phyloP scores from a whole-genome alignment of 176 grass and related monocot genomes.

The Phyllostachys edulis region DNA sequence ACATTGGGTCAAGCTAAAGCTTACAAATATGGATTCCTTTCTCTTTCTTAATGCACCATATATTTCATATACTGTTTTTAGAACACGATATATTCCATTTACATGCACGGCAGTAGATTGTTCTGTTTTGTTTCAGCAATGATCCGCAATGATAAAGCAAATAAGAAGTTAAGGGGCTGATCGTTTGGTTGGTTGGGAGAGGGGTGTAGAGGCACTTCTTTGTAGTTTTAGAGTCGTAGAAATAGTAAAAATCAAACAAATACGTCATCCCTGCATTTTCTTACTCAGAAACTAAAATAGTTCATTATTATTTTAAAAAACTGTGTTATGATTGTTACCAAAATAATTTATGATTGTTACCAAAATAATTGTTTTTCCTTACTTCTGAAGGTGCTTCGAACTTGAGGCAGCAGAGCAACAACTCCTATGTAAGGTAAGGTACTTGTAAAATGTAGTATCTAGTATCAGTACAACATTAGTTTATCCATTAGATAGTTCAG shows the following conservation, averaged over 20 bases:
- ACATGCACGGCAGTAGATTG: not conserved
- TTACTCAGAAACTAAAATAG: not conserved
- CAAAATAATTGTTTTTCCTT: too few species aligned
- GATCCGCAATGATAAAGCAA: not conserved
- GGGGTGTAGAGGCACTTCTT: not conserved
- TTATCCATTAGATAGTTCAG: not conserved
- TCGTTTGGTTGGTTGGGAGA: not conserved
- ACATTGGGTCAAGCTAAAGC: not conserved
- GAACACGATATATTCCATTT: not conserved
- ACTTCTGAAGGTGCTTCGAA: conserved; percentile 25
- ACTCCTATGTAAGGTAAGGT: conserved; percentile 30
- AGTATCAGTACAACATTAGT: not conserved
- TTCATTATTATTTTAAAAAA: not conserved
- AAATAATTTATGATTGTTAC: too few species aligned
- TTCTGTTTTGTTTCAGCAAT: not conserved
- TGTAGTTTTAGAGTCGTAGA: not conserved
- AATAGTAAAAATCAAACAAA: not conserved
- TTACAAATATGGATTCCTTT: not conserved
- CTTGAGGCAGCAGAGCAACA: conserved; percentile 20
- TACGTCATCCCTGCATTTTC: not conserved
- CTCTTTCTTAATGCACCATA: not conserved
- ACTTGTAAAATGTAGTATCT: not conserved
- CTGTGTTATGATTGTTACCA: not conserved
- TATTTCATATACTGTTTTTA: not conserved
- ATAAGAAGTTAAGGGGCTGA: not conserved